A percentile compares a stretch with the other conserved stretches of the same genome.
phyloP scores from a whole-genome alignment of 2,329 filamentous ascomycete genomes.

The Didymella pinodella region DNA sequence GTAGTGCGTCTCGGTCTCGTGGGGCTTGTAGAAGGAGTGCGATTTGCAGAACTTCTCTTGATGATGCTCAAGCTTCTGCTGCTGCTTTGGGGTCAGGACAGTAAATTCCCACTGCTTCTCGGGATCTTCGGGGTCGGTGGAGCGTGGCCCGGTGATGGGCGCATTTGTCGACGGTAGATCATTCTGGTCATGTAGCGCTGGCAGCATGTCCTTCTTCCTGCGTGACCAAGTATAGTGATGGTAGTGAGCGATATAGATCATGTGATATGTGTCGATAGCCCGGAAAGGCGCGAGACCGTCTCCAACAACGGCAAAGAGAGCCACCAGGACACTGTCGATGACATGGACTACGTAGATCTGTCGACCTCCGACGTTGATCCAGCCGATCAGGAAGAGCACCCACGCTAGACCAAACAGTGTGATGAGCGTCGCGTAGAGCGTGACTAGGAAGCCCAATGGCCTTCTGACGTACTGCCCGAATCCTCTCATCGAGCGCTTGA shows the following conservation, averaged over 20 bases:
- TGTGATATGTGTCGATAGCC: constrained; percentile 84
- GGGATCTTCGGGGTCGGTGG: constrained; percentile 45
- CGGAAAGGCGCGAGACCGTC: constrained; percentile 74
- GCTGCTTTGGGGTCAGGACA: constrained; percentile 71
- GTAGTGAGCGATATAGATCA: constrained; percentile 82
- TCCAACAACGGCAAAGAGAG: constrained; percentile 69
- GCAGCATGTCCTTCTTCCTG: constrained; percentile 68
- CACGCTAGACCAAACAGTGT: constrained; percentile 85
- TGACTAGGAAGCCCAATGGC: constrained; percentile 83
- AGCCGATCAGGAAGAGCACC: constrained; percentile 90
- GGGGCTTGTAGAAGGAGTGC: constrained; percentile 88
- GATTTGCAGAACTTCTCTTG: constrained; percentile 81
- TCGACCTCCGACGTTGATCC: constrained; percentile 80
- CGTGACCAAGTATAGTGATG: constrained; percentile 70
- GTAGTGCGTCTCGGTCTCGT: constrained; percentile 82
- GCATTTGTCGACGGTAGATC: constrained; percentile 65
- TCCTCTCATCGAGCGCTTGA: constrained; percentile 80
- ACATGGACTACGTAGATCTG: constrained; percentile 68
- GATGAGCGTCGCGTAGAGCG: constrained; percentile 81
- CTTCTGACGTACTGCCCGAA: constrained; percentile 80
- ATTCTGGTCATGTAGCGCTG: constrained; percentile 71
- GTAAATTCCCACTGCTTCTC: constrained; percentile 60
- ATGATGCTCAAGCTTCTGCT: constrained; percentile 75
- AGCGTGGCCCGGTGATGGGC: constrained; percentile 53
- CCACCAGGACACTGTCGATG: constrained; percentile 66